Evolutionary conservation across 768 basidiomycete genomes (phyloP).

Genomic region (Agrocybe pediades): DNA sequence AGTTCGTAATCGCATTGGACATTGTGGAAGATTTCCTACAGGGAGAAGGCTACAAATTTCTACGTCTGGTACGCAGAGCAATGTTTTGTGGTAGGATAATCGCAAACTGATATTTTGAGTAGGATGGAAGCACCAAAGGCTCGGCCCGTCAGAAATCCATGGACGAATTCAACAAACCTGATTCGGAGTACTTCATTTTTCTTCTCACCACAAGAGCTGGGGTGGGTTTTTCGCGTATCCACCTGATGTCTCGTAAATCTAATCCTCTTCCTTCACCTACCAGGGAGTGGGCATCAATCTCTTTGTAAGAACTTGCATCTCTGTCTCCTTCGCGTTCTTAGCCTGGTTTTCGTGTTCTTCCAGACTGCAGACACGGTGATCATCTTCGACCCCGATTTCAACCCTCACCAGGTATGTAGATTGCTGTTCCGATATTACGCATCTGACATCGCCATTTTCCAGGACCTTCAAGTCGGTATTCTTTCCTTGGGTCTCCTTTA

Average conservation of each 20-base stretch:
- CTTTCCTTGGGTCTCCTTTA: too few relatives aligned
- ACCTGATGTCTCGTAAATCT: too few relatives aligned
- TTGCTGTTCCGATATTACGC: not conserved
- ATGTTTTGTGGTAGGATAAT: not conserved
- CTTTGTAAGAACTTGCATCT: conserved; percentile 32
- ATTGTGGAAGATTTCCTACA: conserved; percentile 86
- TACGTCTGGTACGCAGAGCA: conserved; percentile 68
- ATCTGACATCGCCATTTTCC: not conserved
- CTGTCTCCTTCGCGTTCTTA: not conserved
- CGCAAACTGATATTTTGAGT: not conserved
- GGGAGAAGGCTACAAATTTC: conserved; percentile 79
- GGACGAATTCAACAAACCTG: conserved; percentile 90
- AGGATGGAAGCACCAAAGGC: conserved; percentile 92
- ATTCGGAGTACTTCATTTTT: conserved; percentile 89
- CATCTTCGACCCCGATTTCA: conserved; percentile 95
- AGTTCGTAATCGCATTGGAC: conserved; percentile 90
- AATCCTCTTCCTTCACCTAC: not conserved
- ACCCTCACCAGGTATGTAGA: conserved; percentile 82
- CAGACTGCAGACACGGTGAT: conserved; percentile 93
- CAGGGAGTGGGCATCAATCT: conserved; percentile 91
- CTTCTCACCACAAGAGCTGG: conserved; percentile 92
- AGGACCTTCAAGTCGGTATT: conserved; percentile 84
- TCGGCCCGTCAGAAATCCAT: conserved; percentile 89
- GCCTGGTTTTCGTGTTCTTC: conserved; percentile 20
- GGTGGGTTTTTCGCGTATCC: conserved; percentile 29